Conservation (phyloP, 768 basidiomycete genomes). For the Coprinellus micaceus region DNA sequence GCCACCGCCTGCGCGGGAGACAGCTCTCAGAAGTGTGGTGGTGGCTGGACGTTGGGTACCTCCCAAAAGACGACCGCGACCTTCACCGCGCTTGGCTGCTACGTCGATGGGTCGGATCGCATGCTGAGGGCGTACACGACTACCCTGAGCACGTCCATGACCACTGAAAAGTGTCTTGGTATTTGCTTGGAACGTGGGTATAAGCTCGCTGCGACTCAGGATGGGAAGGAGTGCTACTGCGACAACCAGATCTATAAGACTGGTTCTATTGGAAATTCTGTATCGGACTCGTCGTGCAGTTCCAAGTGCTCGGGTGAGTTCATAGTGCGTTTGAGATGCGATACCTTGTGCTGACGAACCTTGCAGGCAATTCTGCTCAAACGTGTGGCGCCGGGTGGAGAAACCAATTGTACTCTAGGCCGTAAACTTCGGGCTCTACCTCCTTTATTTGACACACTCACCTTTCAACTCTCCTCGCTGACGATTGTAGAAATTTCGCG, state of each 20-base stretch:
- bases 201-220: slow-evolving; percentile 32
- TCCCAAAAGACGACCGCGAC: slow-evolving; percentile 12
- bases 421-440: background rate
- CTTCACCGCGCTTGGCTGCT: slow-evolving; percentile 32
- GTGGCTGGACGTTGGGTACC: slow-evolving; percentile 11
- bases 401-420: slow-evolving; percentile 20
- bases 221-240: slow-evolving; percentile 34
- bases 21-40: slow-evolving; percentile 18
- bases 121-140: slow-evolving; percentile 24
- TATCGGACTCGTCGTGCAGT: slow-evolving; percentile 23
- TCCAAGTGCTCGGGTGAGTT: slow-evolving; percentile 30
- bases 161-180: slow-evolving; percentile 25
- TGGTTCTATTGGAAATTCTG: slow-evolving; percentile 17
- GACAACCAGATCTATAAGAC: slow-evolving; percentile 22
- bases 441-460: too few relatives aligned
- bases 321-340: background rate
- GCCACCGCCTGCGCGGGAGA: slow-evolving; percentile 18
- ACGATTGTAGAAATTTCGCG: too few relatives aligned
- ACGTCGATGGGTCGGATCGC: slow-evolving; percentile 24
- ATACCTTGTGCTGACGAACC: background rate
- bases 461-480: too few relatives aligned
- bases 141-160: slow-evolving; percentile 25
- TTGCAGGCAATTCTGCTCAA: slow-evolving; percentile 24
- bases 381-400: slow-evolving; percentile 33
- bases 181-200: slow-evolving; percentile 26